Evolutionary conservation across 1,139 yeast genomes (phyloP).

Genomic region (Nadsonia starkeyi-henricii): DNA sequence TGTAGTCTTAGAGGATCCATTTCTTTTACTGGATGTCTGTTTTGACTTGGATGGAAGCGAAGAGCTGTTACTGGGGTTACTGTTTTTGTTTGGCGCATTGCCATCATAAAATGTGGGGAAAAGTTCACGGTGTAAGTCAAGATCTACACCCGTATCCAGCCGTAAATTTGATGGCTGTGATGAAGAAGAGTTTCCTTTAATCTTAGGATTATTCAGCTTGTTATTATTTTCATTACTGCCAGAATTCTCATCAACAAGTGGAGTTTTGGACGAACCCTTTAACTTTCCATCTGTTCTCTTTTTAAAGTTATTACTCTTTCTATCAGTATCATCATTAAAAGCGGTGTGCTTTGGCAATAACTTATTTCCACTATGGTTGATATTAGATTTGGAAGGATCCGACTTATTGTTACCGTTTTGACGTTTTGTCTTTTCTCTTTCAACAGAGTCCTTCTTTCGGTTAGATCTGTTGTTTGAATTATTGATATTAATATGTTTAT

Average conservation of each 20-base stretch:
- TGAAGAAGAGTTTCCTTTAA: too few species aligned
- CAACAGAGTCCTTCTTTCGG: neutral
- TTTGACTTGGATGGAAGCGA: neutral
- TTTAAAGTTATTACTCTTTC: neutral
- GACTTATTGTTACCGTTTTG: neutral
- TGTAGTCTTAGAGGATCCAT: neutral
- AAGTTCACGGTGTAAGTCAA: neutral
- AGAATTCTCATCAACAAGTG: too few species aligned
- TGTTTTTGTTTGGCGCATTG: neutral
- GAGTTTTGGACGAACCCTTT: neutral
- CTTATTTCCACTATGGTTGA: neutral
- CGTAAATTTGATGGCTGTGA: neutral
- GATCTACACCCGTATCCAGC: neutral
- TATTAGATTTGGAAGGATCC: neutral
- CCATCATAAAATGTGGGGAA: neutral
- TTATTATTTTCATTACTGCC: too few species aligned
- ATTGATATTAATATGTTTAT: neutral
- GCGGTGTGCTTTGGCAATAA: neutral
- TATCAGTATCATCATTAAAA: neutral
- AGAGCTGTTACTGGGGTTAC: neutral
- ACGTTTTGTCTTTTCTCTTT: neutral
- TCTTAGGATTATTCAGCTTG: too few species aligned
- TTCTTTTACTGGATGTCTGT: neutral
- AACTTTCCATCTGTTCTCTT: neutral
- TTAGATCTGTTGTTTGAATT: neutral